Base-by-base conservation (phyloP, 768 basidiomycete species). In the Coprinopsis strossmayeri region DNA sequence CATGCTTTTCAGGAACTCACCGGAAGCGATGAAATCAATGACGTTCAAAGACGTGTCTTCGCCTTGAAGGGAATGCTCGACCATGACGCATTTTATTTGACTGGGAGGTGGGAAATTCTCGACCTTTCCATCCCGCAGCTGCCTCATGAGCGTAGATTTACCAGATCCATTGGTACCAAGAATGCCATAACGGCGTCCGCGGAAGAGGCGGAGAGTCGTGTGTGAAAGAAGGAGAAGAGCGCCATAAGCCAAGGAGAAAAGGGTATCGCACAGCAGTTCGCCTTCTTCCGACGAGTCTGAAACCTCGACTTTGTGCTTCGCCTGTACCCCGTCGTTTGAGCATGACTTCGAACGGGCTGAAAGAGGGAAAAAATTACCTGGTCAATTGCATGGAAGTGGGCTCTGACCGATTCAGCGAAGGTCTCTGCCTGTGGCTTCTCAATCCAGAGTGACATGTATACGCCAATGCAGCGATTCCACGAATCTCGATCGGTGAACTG, bases 81-180 rank as follows among this genome's bases (percentile, higher is more conserved):
- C 94, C 93, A 97, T 97, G 51, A 96, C 81, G 57, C 88, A 88
- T 40, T 88, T 80, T 43, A 98, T 71, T 65, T 92, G 76, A 53
- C 84, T 81, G 56, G 83, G 91, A 3, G 91, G 78, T 17, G 95
- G 95, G 69, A 97, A 98, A 62, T 93, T 93, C 68, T 98, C 95
- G 5, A 90, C 87, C 69, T 97, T 97, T 51, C 90, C 87, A 60
- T 95, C 92, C 49, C 90, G 81, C 53, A 97, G 81, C 60, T 95
- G 93, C 59, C 93, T 90, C 84, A 98, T 84, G 35, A 98, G 79
- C 2, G 95, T 97, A 15, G 87, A 89, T 68, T 98, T 98, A 55
- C 95, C 95, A 49, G 89, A 86, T 52, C 95, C 95, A 64, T 98
- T 98, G n/a, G 87, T 77, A 24, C 93, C 95, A 40, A 95, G 82